Base-by-base conservation (phyloP, 176 grass and related monocot species). In the Carex parvula region DNA sequence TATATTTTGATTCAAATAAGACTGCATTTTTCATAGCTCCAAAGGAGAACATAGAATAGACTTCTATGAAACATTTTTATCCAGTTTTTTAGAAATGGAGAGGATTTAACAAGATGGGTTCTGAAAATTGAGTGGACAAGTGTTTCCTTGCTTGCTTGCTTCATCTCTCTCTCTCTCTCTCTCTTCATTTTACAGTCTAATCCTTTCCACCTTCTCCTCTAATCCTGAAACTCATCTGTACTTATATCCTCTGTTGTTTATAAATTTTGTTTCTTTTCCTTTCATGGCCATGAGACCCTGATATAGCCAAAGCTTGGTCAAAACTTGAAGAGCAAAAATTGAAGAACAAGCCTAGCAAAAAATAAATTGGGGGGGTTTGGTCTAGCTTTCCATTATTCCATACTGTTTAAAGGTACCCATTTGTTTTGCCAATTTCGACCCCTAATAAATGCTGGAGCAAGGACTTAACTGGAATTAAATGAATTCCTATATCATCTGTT, bases 391-490 rank as follows among this genome's bases (percentile, higher is more conserved):
- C 72, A 76, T 76, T 55, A 71, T 55, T 55, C 73, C 13, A 54
- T 55, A 76, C 72, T 76, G 48, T 76, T 76, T 48, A 55, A 76
- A 76, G 72, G 72, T 76, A 77, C 73, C 50, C 50, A 32, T 77
- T 77, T 64, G 32, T 61, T 81, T 81, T 81, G 79, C 79, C 30
- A 66, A 65, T 83, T 83, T 83, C 20, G 61, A 52, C 60, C 39
- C 32, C 8, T 83, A 83, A 83, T 83, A 83, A 83, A 83, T 83
- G 80, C 60, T 67, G 6, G 80, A 82, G 61, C 17, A 59, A 42
- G 79, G 66, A 54, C 80, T 82, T 21, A 11, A 82, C 37, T 82
- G 80, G n/a, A 82, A 82, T 82, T 82, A 53, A 82, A 82, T 82
- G 80, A 82, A 67, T 15, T 29, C 35, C 79, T 44, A 0, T 63